Evolutionary conservation across 495 filamentous ascomycete genomes (phyloP).

Genomic region (Podospora bellae-mahoneyi): DNA sequence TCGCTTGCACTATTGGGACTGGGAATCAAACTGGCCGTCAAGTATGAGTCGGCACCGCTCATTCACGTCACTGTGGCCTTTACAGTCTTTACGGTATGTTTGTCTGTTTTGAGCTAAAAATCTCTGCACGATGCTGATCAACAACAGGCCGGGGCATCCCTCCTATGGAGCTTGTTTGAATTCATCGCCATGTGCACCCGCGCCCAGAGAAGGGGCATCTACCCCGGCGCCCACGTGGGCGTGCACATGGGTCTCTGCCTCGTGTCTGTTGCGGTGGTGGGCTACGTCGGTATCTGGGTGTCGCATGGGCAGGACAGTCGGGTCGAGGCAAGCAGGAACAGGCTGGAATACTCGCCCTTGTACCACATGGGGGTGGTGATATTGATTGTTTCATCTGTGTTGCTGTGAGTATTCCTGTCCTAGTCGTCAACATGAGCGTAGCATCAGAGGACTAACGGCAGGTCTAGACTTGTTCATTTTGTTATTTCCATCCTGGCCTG

Average conservation of each 20-base stretch:
- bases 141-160: constrained; percentile 17
- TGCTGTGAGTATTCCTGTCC: constrained; percentile 17
- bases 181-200: constrained; percentile 19
- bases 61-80: constrained; percentile 28
- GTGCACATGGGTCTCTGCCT: constrained; percentile 38
- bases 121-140: constrained; percentile 1
- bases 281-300: constrained; percentile 29
- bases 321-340: background rate
- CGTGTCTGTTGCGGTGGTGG: constrained; percentile 27
- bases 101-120: background rate
- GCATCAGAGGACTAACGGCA: background rate
- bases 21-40: constrained; percentile 23
- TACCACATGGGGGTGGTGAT: constrained; percentile 27
- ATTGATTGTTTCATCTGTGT: constrained; percentile 11
- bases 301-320: constrained; percentile 15
- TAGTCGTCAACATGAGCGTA: background rate
- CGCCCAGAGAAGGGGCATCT: constrained; percentile 27
- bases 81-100: constrained; percentile 22
- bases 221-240: constrained; percentile 39
- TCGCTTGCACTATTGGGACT: constrained; percentile 22
- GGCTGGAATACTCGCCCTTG: constrained; percentile 16
- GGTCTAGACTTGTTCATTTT: constrained; percentile 21
- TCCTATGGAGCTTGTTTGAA: constrained; percentile 22
- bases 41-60: constrained; percentile 19
- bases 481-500: constrained; percentile 24